Evolutionary conservation across 2,329 filamentous ascomycete species (phyloP), one percentile per base, ranked within the genome.

Genomic region (Chaetomiaceae sp.): DNA sequence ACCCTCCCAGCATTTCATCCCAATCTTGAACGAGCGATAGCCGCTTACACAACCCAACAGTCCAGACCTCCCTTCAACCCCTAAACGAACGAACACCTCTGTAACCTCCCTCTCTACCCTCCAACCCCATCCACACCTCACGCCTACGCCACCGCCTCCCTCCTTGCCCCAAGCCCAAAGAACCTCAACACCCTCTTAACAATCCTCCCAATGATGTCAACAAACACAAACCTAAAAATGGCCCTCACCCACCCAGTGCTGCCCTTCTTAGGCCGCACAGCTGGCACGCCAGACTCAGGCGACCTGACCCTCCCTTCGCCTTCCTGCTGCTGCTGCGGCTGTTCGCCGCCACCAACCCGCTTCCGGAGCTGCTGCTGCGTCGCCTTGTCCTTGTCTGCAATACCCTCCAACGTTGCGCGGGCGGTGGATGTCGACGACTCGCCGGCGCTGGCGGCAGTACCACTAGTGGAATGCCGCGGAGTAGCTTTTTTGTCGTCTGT

Each of bases 121-220:
- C n/a, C 17, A 23, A 17, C 29, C 19, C 3, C 29, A n/a, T n/a
- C 14, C 14, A 6, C 15, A 12, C n/a, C 31, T 37, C 25, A 37
- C 2, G 27, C n/a, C 12, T 47, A n/a, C n/a, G n/a, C n/a, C 33
- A 14, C 40, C 9, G 22, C 40, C 6, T 23, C 14, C 27, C 36
- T 63, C 58, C 27, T n/a, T 12, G 3, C 9, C 11, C 37, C 29
- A 23, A 43, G 3, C 9, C 38, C 27, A 12, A 37, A 27, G 12
- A 39, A 11, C 25, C 40, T 36, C 42, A 54, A n/a, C 33, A 49
- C 20, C 8, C 34, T 17, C 38, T 15, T 48, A 6, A 71, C 14
- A 17, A 74, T 56, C 12, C 68, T 66, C 3, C 71, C 69, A 14
- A 74, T 63, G 66, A 68, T 71, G 46, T 72, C 70, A 39, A 72